Conservation (phyloP, 139 green algal genomes). For the Tetradesmus obliquus region DNA sequence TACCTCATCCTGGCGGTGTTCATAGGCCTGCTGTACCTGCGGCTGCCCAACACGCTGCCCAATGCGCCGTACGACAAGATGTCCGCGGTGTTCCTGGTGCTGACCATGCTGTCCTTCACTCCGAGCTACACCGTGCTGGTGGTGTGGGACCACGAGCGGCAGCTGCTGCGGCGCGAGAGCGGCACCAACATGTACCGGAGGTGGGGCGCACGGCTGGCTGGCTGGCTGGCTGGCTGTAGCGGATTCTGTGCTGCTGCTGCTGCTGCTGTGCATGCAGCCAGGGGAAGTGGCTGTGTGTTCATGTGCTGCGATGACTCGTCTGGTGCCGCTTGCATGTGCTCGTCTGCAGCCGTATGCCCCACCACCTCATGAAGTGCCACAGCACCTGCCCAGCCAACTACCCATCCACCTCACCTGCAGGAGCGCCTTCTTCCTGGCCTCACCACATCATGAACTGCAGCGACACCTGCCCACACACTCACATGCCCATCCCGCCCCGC, state of each 20-base stretch:
- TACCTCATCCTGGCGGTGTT: constrained; percentile 59
- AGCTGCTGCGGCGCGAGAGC: constrained; percentile 61
- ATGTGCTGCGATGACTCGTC: too few species aligned
- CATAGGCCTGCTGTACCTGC: constrained; percentile 48
- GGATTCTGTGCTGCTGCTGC: background rate
- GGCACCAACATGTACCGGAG: constrained; percentile 46
- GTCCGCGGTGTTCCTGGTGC: constrained; percentile 17
- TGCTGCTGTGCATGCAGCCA: background rate
- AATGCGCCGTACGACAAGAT: constrained; percentile 9
- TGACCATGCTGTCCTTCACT: constrained; percentile 58
- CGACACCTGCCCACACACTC: too few species aligned
- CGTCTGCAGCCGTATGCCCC: too few species aligned
- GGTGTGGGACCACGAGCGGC: constrained; percentile 68
- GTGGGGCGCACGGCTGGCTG: background rate
- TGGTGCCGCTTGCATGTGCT: background rate
- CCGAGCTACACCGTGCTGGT: constrained; percentile 60
- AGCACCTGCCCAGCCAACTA: too few species aligned
- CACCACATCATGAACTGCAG: too few species aligned
- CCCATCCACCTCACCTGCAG: too few species aligned
- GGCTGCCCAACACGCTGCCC: background rate
- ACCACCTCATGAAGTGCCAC: too few species aligned
- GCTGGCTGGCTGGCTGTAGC: background rate
- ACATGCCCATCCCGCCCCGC: too few species aligned
- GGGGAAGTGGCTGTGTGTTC: background rate
- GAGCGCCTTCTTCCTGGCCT: too few species aligned